Evolutionary conservation across 768 basidiomycete genomes (phyloP).

Genomic region (Hygrophorus pudorinus): DNA sequence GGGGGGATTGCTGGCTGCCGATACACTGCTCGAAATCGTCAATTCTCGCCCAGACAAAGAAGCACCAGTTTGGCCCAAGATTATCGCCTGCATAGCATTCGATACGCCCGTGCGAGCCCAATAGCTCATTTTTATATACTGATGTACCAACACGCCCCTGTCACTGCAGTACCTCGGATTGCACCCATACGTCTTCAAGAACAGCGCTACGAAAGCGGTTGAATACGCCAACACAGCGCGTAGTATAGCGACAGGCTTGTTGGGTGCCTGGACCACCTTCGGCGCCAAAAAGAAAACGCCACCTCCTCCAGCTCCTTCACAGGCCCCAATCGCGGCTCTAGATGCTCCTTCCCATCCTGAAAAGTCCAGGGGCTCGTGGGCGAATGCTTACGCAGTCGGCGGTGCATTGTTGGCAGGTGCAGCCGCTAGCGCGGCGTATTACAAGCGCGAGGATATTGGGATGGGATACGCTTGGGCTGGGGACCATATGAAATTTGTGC

Average conservation of each 20-base stretch:
- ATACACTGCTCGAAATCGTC: slow-evolving; percentile 66
- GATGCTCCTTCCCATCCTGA: slow-evolving; percentile 16
- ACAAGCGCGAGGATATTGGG: slow-evolving; percentile 66
- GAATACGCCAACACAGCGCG: slow-evolving; percentile 60
- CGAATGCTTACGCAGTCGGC: slow-evolving; percentile 59
- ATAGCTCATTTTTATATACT: background rate
- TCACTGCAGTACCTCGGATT: slow-evolving; percentile 72
- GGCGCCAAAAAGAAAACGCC: slow-evolving; percentile 32
- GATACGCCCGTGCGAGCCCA: slow-evolving; percentile 71
- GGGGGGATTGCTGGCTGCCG: slow-evolving; percentile 87
- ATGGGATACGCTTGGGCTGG: slow-evolving; percentile 64
- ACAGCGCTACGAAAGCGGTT: slow-evolving; percentile 64
- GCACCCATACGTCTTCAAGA: slow-evolving; percentile 79
- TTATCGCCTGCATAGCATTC: slow-evolving; percentile 77
- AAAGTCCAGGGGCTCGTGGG: slow-evolving; percentile 45
- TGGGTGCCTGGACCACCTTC: slow-evolving; percentile 46
- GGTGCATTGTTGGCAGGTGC: slow-evolving; percentile 72
- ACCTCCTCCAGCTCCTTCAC: slow-evolving; percentile 17
- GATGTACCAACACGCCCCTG: background rate
- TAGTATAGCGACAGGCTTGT: slow-evolving; percentile 49
- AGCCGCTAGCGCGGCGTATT: slow-evolving; percentile 78
- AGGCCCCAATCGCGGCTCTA: slow-evolving; percentile 19
- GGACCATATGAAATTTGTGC: slow-evolving; percentile 87
- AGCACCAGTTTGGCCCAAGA: slow-evolving; percentile 78
- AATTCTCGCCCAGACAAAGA: slow-evolving; percentile 51